phyloP scores from a whole-genome alignment of 139 green algal species.

The Yamagishiella unicocca region DNA sequence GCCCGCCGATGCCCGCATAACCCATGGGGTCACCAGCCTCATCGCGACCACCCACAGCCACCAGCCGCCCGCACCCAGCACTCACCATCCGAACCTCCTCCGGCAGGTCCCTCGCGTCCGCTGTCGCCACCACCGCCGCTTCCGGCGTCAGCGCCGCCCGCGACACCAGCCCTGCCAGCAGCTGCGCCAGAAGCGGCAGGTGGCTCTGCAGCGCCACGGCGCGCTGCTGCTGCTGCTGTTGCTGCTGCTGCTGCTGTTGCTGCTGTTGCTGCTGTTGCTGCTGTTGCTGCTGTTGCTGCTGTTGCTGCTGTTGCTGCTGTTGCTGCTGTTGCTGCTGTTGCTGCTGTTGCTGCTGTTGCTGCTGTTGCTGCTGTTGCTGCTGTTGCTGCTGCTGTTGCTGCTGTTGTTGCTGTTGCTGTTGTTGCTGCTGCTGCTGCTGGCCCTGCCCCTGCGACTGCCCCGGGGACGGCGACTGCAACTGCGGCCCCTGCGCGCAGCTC shows the following conservation, averaged over 20 bases:
- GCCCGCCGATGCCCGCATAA: no score
- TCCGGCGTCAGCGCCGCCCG: constrained; percentile 55
- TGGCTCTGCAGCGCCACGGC: constrained; percentile 34
- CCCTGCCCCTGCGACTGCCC: background rate
- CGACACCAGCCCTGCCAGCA: constrained; percentile 64
- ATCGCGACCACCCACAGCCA: background rate
- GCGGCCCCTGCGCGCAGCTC: background rate
- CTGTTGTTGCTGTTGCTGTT: no score
- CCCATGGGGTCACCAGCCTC: no score
- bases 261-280: background rate
- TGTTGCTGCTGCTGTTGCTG: background rate
- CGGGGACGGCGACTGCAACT: background rate
- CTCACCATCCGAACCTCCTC: constrained; percentile 68
- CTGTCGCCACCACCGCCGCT: constrained; percentile 53
- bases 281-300: background rate
- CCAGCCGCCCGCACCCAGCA: background rate
- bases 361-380: constrained; percentile 14
- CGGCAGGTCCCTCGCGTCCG: constrained; percentile 74
- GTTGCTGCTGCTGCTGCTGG: constrained; percentile 11
- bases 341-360: background rate
- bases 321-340: background rate
- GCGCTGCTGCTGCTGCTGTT: constrained; percentile 12
- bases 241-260: background rate
- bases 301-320: background rate
- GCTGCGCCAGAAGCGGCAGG: constrained; percentile 59